Evolutionary conservation across 441 rosid genomes (phyloP), one percentile per base, ranked within the genome.

Genomic region (Gossypium gossypioides): DNA sequence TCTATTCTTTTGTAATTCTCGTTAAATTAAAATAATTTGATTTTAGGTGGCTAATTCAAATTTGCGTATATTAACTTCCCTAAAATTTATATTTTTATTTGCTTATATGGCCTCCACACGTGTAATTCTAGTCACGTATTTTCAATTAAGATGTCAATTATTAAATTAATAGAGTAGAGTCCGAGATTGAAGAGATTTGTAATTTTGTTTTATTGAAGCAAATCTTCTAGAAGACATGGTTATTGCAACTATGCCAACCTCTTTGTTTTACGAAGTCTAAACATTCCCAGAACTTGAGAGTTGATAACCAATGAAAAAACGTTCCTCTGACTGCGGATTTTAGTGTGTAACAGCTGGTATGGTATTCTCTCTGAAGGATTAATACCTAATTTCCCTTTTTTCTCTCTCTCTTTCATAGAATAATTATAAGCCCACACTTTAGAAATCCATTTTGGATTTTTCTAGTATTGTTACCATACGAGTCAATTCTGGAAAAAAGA

Each of bases 171-270:
- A 0, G 1, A 27, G 32, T 27, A 27, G 5, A 27, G 32, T 27
- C 0, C 0, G 0, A 0, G 0, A 0, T 25, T 25, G 29, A 25
- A 25, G 29, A 25, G 2, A 27, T 27, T 3, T 4, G 32, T 3
- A 27, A 4, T 27, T 27, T 27, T 27, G 4, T 27, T 27, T 27
- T 27, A 27, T 27, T 27, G 1, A 27, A 27, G 32, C 32, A 27
- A 22, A 32, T 40, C 56, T 69, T 69, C 74, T 8, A 40, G 72
- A 63, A 73, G 27, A 21, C 1, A 21, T 44, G 18, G n/a, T 24
- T 27, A 46, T 42, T 65, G 77, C 70, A 19, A 55, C 9, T 64
- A 18, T 2, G 56, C 84, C 84, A 1, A 75, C 57, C 64, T 50
- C 4, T 9, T 5, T 58, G 37, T 46, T 42, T 8, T 9, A 44